Base-by-base conservation (phyloP, 805 yeast genomes). In the Ogataea siamensis region DNA sequence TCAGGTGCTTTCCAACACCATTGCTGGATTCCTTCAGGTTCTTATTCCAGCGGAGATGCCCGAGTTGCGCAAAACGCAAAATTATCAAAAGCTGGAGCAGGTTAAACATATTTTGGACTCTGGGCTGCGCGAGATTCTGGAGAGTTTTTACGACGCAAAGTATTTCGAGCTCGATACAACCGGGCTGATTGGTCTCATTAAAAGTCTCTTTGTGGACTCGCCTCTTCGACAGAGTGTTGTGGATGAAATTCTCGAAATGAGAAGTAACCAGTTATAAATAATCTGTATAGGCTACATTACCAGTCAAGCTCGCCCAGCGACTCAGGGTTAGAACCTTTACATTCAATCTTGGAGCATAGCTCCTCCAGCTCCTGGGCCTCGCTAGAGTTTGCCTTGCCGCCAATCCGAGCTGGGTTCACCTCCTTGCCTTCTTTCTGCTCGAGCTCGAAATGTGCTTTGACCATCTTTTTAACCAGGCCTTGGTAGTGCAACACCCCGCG, bases 401-500 rank as follows among this genome's bases (percentile, higher is more conserved):
- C 71, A 23, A 71, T 63, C 28, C 57, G 55, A 10, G 80, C 81
- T 2, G 83, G 82, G 48, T 76, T 73, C 34, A 77, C 64, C 36
- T 62, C 66, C 9, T 50, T 57, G 5, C 80, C 81, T 5, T 60
- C 63, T 23, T 46, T 55, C 49, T 68, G 59, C 51, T 77, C 83
- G 17, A 54, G 30, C 1, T 55, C 71, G 38, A 58, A 74, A 55
- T 77, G 83, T 23, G 61, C 67, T 51, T 75, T 74, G 36, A 76
- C 80, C 79, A 77, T 70, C 40, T 77, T 76, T 40, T 70, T 65
- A 15, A 74, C 80, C 26, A 76, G 53, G 3, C 67, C 65, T 55
- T 77, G 82, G 57, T 77, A 77, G 51, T 69, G 70, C 33, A 77
- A 65, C 13, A 77, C 83, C 26, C 83, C 83, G 34, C 63, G 63